phyloP scores from a whole-genome alignment of 2,329 filamentous ascomycete genomes.

The Zelopaecilomyces penicillatus region DNA sequence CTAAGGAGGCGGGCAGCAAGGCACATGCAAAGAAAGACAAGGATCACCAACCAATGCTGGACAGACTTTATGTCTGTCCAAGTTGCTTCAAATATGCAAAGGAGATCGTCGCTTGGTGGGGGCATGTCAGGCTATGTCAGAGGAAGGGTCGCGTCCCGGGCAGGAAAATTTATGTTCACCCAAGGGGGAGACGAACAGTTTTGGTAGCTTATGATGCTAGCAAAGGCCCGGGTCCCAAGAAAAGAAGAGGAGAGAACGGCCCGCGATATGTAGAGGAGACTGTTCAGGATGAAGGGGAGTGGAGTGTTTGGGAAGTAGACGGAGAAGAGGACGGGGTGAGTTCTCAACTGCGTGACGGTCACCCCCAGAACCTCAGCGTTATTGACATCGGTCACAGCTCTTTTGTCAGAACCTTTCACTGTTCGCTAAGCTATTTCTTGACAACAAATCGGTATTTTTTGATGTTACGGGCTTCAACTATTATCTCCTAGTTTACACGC shows the following conservation, averaged over 20 bases:
- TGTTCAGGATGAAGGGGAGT: conserved; percentile 58
- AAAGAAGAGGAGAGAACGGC: conserved; percentile 27
- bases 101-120: conserved; percentile 49
- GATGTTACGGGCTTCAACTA: conserved; percentile 92
- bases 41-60: conserved; percentile 41
- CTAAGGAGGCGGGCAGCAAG: conserved; percentile 21
- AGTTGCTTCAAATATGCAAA: conserved; percentile 90
- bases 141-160: conserved; percentile 49
- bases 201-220: conserved; percentile 25
- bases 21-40: conserved; percentile 24
- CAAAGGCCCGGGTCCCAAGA: conserved; percentile 26
- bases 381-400: conserved; percentile 37
- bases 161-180: conserved; percentile 62
- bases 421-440: conserved; percentile 94
- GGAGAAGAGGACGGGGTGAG: conserved; percentile 71
- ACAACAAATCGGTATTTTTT: conserved; percentile 98
- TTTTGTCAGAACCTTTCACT: conserved; percentile 94
- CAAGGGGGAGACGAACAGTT: conserved; percentile 35
- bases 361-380: too few relatives aligned
- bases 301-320: conserved; percentile 87
- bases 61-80: conserved; percentile 76
- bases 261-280: conserved; percentile 33
- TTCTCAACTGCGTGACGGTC: conserved; percentile 10
- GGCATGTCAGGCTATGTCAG: conserved; percentile 52
- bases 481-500: conserved; percentile 77